Conservation (phyloP, 805 yeast species). For the Tetrapisispora fleetii region DNA sequence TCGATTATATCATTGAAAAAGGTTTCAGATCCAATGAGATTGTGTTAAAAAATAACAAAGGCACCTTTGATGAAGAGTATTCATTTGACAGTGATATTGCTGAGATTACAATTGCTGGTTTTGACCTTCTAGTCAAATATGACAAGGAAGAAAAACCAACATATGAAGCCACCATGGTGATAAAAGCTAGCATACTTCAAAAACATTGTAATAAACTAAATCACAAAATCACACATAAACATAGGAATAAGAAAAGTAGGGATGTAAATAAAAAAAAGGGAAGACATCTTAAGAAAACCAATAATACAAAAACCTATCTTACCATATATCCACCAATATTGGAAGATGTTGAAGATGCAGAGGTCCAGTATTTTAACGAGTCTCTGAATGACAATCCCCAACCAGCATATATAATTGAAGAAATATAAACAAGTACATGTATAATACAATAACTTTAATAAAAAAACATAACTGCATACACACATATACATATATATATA, state of each 20-base stretch:
- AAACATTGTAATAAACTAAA: neutral
- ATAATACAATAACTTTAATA: too few species aligned
- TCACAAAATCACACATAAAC: neutral
- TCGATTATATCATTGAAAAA: conserved; percentile 23
- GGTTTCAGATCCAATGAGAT: conserved; percentile 15
- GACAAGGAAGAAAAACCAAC: neutral
- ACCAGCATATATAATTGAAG: neutral
- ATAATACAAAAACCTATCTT: too few species aligned
- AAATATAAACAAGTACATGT: neutral
- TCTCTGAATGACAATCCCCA: neutral
- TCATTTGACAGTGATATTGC: neutral
- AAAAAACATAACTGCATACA: too few species aligned
- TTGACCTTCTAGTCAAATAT: neutral
- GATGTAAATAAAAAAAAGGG: too few species aligned
- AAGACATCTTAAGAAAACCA: too few species aligned
- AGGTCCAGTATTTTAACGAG: neutral
- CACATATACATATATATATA: too few species aligned
- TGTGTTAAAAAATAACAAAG: neutral
- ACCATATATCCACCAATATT: neutral
- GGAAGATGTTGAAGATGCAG: conserved; percentile 4
- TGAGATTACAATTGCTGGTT: neutral
- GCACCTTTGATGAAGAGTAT: neutral
- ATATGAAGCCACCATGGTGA: neutral
- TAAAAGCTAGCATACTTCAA: neutral
- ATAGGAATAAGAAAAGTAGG: neutral